Percentiles rank a stretch among this genome's conserved stretches.
phyloP scores from a whole-genome alignment of 106 monocot genomes.

The Vanilla planifolia region DNA sequence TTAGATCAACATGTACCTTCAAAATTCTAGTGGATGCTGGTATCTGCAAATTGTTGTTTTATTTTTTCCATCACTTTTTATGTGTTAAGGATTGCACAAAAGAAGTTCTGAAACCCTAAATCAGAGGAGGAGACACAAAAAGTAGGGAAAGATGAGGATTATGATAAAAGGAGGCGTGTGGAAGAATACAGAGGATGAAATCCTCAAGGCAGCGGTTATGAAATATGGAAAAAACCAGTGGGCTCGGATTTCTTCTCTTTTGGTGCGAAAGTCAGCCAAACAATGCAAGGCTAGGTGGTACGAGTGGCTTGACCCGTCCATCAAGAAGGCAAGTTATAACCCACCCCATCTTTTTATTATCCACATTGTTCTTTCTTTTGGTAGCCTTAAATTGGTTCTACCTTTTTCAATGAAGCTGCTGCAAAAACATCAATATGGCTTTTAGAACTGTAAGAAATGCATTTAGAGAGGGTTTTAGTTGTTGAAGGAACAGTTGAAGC shows the following conservation, averaged over 20 bases:
- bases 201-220: slow-evolving; percentile 99
- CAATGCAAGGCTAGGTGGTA: slow-evolving; percentile 98
- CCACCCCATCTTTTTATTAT: neutral
- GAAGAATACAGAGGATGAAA: slow-evolving; percentile 99
- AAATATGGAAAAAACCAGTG: slow-evolving; percentile 99
- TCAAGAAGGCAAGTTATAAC: slow-evolving; percentile 60
- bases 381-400: neutral
- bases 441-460: too few species aligned
- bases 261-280: slow-evolving; percentile 92
- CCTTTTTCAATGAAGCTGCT: neutral
- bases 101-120: too few species aligned
- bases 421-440: too few species aligned
- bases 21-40: too few species aligned
- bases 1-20: too few species aligned
- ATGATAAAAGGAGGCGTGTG: slow-evolving; percentile 99
- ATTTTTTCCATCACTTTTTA: too few species aligned
- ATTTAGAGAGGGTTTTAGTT: too few species aligned
- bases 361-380: neutral
- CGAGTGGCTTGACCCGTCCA: slow-evolving; percentile 97
- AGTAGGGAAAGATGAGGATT: slow-evolving; percentile 84
- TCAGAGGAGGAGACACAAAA: slow-evolving; percentile 9
- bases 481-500: too few species aligned
- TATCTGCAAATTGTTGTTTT: too few species aligned
- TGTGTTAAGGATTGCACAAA: too few species aligned
- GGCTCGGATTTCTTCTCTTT: slow-evolving; percentile 92